Percentiles rank a stretch among this genome's conserved stretches.
Conservation (phyloP, 495 filamentous ascomycete genomes). For the Lepidopterella palustris region DNA sequence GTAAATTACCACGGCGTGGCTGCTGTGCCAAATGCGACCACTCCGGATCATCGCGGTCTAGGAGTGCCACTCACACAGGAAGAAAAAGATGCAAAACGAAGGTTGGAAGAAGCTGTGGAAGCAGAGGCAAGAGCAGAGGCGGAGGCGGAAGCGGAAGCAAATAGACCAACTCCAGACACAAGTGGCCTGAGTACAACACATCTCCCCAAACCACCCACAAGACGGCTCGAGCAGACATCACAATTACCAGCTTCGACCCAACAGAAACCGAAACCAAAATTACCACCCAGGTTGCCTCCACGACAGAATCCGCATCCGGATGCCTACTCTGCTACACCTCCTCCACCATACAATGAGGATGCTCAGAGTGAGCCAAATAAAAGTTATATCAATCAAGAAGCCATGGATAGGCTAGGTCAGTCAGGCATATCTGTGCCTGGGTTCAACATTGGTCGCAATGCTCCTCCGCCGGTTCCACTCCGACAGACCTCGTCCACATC, state of each 20-base stretch:
- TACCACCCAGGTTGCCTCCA: conserved; percentile 72
- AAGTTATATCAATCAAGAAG: conserved; percentile 59
- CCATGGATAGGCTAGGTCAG: conserved; percentile 59
- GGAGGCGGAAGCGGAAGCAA: conserved; percentile 37
- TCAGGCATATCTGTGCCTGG: conserved; percentile 80
- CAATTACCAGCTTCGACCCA: conserved; percentile 33
- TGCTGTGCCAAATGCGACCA: conserved; percentile 41
- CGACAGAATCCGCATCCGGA: conserved; percentile 51
- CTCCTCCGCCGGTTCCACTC: conserved; percentile 27
- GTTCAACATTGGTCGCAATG: conserved; percentile 57
- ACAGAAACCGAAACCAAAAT: conserved; percentile 44
- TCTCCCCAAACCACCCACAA: conserved; percentile 65
- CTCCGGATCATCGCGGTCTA: conserved; percentile 44
- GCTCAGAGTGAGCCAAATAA: conserved; percentile 30
- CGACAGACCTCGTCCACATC: conserved; percentile 14
- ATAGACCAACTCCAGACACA: conserved; percentile 55
- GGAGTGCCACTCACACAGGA: conserved; percentile 45
- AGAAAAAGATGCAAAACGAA: conserved; percentile 39
- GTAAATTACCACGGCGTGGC: conserved; percentile 49
- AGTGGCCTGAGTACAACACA: conserved; percentile 62
- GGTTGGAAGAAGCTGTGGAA: conserved; percentile 6
- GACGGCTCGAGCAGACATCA: conserved; percentile 45
- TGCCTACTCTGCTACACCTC: conserved; percentile 42
- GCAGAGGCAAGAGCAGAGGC: conserved; percentile 17
- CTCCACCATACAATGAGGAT: conserved; percentile 47